Percentiles rank a stretch among this genome's conserved stretches.
Evolutionary conservation across 441 rosid genomes (phyloP).

Genomic region (Rhodomyrtus psidioides): DNA sequence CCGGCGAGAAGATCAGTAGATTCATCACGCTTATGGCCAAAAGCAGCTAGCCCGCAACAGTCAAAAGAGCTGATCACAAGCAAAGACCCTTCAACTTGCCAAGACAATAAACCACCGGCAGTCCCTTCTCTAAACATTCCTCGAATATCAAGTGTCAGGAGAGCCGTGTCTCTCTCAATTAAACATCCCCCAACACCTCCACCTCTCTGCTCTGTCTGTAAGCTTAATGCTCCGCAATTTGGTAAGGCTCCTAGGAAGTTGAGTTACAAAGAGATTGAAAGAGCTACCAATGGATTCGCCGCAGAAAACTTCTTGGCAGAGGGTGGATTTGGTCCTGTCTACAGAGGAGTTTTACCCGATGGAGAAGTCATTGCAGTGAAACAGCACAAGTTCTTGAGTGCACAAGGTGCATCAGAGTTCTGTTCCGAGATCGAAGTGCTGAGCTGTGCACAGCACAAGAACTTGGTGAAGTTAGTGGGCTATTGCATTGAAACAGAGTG

Average conservation of each 20-base stretch:
- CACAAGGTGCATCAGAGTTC: conserved; percentile 43
- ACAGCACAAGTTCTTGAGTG: conserved; percentile 26
- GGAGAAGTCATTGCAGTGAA: conserved; percentile 49
- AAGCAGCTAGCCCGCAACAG: background rate
- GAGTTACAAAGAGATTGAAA: conserved; percentile 26
- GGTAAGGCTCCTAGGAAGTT: conserved; percentile 38
- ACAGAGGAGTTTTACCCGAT: conserved; percentile 31
- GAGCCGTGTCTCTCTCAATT: conserved; percentile 19
- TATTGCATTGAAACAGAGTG: conserved; percentile 42
- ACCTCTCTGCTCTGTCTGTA: conserved; percentile 47
- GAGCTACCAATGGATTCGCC: conserved; percentile 36
- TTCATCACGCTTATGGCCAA: background rate
- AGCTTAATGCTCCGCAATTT: conserved; percentile 29
- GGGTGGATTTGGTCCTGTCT: conserved; percentile 41
- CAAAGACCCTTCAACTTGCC: background rate
- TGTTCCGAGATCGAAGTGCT: conserved; percentile 50
- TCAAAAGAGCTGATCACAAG: background rate
- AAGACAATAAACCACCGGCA: conserved; percentile 1
- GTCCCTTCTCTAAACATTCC: background rate
- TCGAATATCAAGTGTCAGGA: conserved; percentile 24
- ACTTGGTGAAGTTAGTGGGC: conserved; percentile 50
- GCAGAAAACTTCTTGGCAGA: conserved; percentile 28
- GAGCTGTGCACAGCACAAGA: conserved; percentile 52
- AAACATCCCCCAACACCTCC: conserved; percentile 31
- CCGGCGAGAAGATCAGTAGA: conserved; percentile 20